Evolutionary conservation across 2,329 filamentous ascomycete genomes (phyloP), one percentile per base, ranked within the genome.

Genomic region (Nakataea oryzae): DNA sequence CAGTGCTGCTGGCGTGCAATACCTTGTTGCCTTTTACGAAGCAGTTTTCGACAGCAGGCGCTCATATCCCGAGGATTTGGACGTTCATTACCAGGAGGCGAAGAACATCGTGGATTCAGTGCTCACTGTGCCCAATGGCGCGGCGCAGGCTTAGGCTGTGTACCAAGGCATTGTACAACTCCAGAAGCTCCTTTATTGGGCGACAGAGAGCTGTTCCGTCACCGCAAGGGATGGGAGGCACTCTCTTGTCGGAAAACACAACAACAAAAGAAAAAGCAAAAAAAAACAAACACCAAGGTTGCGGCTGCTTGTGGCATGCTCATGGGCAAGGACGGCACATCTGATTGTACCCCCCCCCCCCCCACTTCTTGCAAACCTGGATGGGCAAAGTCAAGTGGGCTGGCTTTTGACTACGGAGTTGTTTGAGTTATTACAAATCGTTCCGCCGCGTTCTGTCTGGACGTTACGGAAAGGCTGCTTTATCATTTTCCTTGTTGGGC

Each of bases 21-120:
- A 82, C 70, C 76, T 91, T 62, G 76, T 89, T 67, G 81, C 82
- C 58, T 90, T 86, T 72, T 90, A 90, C 72, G 80, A 69, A 47
- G 66, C 64, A 28, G 61, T 74, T 28, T 60, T 73, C 41, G 61
- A 66, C 54, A 66, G 60, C 58, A 65, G 67, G 11, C 65, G 56
- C 30, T 66, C 68, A 0, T 67, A 69, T 32, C 72, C 70, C 3
- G 64, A 67, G 27, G 67, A 72, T 26, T 69, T 73, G 62, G 64
- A 65, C 21, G 60, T 66, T 11, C 71, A 74, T 59, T 67, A 66
- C 60, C 60, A 65, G 9, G 68, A 72, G 60, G 72, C 71, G 2
- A 65, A 65, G 41, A 63, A 63, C 54, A 58, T 68, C 26, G 63
- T 67, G 55, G 63, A 62, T 47, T 41, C 55, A 4, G 27, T 57